Conservation (phyloP, 768 basidiomycete species). For the Termitomyces bulborhizus region DNA sequence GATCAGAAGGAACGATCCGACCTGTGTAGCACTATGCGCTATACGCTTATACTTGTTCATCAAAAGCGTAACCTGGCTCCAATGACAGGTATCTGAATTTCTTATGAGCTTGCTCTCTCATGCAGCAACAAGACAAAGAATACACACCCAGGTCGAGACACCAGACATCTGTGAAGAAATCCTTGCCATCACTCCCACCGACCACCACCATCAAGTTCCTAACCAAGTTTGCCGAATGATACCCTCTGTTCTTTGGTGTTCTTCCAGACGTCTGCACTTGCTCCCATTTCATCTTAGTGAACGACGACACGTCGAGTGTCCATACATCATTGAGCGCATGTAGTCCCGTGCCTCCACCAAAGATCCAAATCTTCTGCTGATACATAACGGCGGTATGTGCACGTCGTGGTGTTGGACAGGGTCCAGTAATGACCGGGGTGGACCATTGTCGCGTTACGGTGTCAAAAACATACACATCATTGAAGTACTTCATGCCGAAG, state of each 20-base stretch:
- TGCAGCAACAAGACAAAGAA: background rate
- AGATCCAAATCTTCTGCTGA: constrained; percentile 69
- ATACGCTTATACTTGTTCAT: constrained; percentile 50
- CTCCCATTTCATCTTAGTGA: constrained; percentile 27
- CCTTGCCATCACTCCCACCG: constrained; percentile 87
- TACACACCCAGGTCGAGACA: constrained; percentile 75
- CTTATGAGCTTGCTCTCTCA: background rate
- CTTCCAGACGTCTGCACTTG: constrained; percentile 49
- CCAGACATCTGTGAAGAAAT: constrained; percentile 87
- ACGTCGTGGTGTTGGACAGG: constrained; percentile 60
- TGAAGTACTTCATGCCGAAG: constrained; percentile 75
- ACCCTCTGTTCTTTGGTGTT: constrained; percentile 66
- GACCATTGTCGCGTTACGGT: constrained; percentile 68
- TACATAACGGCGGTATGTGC: constrained; percentile 85
- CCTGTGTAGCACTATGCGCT: constrained; percentile 83
- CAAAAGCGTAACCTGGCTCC: constrained; percentile 39
- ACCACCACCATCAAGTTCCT: constrained; percentile 82
- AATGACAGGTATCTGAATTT: constrained; percentile 33
- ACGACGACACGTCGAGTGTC: constrained; percentile 62
- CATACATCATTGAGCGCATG: constrained; percentile 89
- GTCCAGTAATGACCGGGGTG: constrained; percentile 35
- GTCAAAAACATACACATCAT: constrained; percentile 78
- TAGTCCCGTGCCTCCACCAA: constrained; percentile 92
- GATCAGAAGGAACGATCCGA: constrained; percentile 89
- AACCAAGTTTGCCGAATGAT: constrained; percentile 87